Base-by-base conservation (phyloP, 768 basidiomycete species). In the Tephrocybe rancida region DNA sequence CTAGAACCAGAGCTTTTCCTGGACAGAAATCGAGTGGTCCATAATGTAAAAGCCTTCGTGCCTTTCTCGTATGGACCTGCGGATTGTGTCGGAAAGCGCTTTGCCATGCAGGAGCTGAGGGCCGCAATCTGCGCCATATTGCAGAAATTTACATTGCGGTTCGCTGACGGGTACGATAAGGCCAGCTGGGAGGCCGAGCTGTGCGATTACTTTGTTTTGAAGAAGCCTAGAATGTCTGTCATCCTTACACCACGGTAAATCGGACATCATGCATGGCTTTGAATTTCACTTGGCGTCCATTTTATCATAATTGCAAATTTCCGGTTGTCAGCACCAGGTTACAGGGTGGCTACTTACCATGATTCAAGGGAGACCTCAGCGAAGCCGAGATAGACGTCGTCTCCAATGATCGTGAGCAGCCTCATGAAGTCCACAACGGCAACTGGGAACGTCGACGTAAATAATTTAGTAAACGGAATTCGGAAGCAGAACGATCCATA, bases 61-160 rank as follows among this genome's bases (percentile, higher is more conserved):
- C 71, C 73, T 6, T 75, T 73, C 50, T 72, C 71, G 27, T 62
- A 67, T 39, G 81, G 83, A 0, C 79, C 80, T 13, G 70, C 73
- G 18, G 79, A 79, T 56, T 84, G 83, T 61, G 74, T 71, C 9
- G 82, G 80, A 22, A 74, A 63, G 41, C 60, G 62, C 35, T 54
- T 75, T 45, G 73, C 72, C 6, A 60, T 63, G 50, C 52, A 68
- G 43, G 72, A 73, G 48, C 63, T 75, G 65, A 63, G 71, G 8
- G 58, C 62, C 51, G 56, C 70, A 19, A 55, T 65, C 7, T 64
- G 64, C 29, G 50, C 61, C 18, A 56, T 71, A n/a, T 53, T 71
- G 32, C 59, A 60, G 38, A 62, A 60, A 25, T 73, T 71, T 49
- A 65, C 69, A 9, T 63, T 73, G 52, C 43, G 57, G 9, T 68